Percentiles rank a stretch among this genome's conserved stretches.
These are phyloP conservation scores for Beauveria rudraprayagi DNA, from an alignment of 2,329 filamentous ascomycete species.

Conservation along the genomic window DNA sequence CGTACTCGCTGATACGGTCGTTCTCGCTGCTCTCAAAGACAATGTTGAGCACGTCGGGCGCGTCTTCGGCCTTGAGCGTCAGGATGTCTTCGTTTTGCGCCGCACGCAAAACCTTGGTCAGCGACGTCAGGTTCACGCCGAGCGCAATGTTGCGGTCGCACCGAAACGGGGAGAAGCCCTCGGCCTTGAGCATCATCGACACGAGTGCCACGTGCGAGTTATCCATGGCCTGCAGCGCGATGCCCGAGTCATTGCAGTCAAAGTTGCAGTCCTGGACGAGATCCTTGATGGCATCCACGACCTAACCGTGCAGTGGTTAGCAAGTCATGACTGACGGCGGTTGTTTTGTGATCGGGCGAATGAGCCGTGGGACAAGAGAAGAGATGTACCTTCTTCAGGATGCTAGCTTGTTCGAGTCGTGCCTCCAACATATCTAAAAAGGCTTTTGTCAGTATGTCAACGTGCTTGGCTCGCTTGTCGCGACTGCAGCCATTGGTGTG, in stretches of 20 bases:
- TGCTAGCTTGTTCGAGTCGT: conserved; percentile 84
- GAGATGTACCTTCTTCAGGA: conserved; percentile 78
- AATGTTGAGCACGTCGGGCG: conserved; percentile 90
- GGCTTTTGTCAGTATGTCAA: not conserved
- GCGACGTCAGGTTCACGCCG: conserved; percentile 90
- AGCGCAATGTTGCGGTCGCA: conserved; percentile 99
- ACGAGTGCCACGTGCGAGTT: conserved; percentile 99
- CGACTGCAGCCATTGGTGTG: not conserved
- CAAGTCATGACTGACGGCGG: conserved; percentile 12
- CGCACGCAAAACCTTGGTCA: conserved; percentile 94
- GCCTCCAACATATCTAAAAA: conserved; percentile 75
- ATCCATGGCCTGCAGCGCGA: conserved; percentile 98
- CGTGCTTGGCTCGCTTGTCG: not conserved
- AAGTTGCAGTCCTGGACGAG: conserved; percentile 99
- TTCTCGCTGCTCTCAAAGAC: conserved; percentile 85
- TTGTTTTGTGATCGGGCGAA: not conserved
- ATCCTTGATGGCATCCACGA: conserved; percentile 98
- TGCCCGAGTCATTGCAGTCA: conserved; percentile 99
- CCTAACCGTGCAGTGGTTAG: conserved; percentile 42
- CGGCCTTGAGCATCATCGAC: conserved; percentile 96
- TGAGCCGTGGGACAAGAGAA: not conserved
- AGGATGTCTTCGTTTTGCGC: conserved; percentile 91
- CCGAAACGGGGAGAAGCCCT: conserved; percentile 88
- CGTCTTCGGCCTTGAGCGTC: conserved; percentile 95
- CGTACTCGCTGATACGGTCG: conserved; percentile 95